phyloP scores from a whole-genome alignment of 306 rosid genomes.

The Lathyrus aphaca region DNA sequence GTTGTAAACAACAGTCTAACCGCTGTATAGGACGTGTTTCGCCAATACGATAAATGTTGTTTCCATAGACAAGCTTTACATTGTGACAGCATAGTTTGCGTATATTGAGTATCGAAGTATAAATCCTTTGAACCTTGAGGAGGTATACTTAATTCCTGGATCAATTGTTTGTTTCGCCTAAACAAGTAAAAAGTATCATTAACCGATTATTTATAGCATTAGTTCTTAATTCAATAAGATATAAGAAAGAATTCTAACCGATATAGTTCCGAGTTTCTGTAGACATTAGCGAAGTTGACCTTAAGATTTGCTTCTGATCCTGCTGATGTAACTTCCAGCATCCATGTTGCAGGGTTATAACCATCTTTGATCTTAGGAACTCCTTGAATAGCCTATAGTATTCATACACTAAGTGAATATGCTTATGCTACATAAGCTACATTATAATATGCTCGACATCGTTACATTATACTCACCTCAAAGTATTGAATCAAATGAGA shows the following conservation, averaged over 20 bases:
- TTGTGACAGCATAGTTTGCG: conserved; percentile 45
- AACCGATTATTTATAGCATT: background rate
- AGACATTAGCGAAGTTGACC: conserved; percentile 55
- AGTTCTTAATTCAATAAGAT: background rate
- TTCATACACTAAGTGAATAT: conserved; percentile 18
- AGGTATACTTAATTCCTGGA: conserved; percentile 47
- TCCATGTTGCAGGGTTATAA: conserved; percentile 93
- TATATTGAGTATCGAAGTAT: conserved; percentile 43
- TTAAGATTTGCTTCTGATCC: conserved; percentile 67
- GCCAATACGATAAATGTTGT: conserved; percentile 55
- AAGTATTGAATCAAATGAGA: conserved; percentile 65
- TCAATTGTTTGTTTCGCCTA: conserved; percentile 51
- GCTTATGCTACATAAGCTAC: background rate
- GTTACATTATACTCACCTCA: conserved; percentile 58
- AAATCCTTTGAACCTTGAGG: conserved; percentile 44
- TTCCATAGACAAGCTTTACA: conserved; percentile 52
- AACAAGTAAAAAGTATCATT: conserved; percentile 30
- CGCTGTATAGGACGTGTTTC: conserved; percentile 52
- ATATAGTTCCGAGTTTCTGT: conserved; percentile 48
- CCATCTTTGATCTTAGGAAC: conserved; percentile 75
- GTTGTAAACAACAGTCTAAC: conserved; percentile 51
- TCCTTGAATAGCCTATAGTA: conserved; percentile 64
- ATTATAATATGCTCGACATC: conserved; percentile 12
- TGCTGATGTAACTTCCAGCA: conserved; percentile 83
- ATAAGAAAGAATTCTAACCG: conserved; percentile 37